phyloP scores from a whole-genome alignment of 1,139 yeast species.

The Debaryomyces sp. region DNA sequence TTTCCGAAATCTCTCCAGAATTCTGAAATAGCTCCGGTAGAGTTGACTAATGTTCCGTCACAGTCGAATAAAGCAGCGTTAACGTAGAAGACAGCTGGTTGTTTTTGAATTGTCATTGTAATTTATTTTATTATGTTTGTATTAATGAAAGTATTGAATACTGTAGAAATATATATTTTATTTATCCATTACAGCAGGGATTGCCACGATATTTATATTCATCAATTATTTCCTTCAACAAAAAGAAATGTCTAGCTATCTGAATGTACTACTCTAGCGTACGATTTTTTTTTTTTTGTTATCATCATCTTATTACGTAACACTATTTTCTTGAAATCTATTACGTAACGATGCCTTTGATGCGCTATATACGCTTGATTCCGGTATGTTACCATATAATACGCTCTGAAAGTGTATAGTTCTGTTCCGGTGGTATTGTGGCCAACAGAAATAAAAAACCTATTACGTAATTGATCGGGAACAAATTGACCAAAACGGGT shows the following conservation, averaged over 20 bases:
- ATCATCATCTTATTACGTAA: neutral
- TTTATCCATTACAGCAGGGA: neutral
- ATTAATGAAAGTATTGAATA: slow-evolving; percentile 2
- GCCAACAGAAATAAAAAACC: neutral
- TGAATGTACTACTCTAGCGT: neutral
- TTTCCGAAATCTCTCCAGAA: slow-evolving; percentile 78
- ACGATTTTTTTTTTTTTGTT: slow-evolving; percentile 1
- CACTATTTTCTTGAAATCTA: neutral
- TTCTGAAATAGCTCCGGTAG: slow-evolving; percentile 80
- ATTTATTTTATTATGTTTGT: neutral
- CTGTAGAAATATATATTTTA: neutral
- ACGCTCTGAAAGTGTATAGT: neutral
- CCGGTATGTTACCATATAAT: neutral
- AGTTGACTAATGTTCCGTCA: slow-evolving; percentile 83
- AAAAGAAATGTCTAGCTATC: slow-evolving; percentile 4
- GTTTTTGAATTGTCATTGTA: slow-evolving; percentile 33
- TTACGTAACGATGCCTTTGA: slow-evolving; percentile 1
- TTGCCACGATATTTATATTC: slow-evolving; percentile 1
- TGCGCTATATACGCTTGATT: neutral
- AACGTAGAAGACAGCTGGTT: slow-evolving; percentile 50
- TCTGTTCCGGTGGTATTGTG: neutral
- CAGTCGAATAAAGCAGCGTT: slow-evolving; percentile 71
- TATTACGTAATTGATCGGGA: slow-evolving; percentile 2
- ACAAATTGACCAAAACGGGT: neutral
- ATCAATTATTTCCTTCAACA: neutral